A percentile compares a stretch with the other conserved stretches of the same genome.
phyloP scores from a whole-genome alignment of 2,329 filamentous ascomycete species.

The Colletotrichum destructivum region DNA sequence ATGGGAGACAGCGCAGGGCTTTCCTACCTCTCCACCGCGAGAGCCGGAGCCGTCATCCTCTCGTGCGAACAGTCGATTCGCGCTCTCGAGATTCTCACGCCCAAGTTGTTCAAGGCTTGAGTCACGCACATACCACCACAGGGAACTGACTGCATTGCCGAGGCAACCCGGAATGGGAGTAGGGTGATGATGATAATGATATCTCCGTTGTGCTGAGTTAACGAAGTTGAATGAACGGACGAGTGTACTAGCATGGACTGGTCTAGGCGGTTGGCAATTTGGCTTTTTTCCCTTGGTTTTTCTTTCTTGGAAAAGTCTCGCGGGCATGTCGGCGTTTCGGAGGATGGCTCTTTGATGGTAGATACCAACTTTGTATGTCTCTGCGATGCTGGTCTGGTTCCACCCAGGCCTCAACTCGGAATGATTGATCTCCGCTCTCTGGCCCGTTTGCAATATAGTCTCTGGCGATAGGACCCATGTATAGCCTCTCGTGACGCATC shows the following conservation, averaged over 20 bases:
- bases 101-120: conserved; percentile 59
- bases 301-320: conserved; percentile 19
- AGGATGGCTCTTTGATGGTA: conserved; percentile 38
- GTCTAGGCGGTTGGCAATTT: conserved; percentile 37
- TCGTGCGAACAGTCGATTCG: conserved; percentile 80
- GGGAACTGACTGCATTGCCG: neutral
- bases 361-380: conserved; percentile 42
- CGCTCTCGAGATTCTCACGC: conserved; percentile 79
- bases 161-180: neutral
- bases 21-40: conserved; percentile 90
- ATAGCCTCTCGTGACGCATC: neutral
- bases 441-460: neutral
- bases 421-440: conserved; percentile 13
- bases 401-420: conserved; percentile 11
- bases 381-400: conserved; percentile 12
- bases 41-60: conserved; percentile 91
- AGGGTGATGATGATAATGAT: neutral
- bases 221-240: conserved; percentile 35
- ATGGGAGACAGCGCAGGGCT: conserved; percentile 77
- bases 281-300: neutral
- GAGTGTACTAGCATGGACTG: conserved; percentile 37
- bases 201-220: neutral
- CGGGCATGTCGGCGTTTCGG: conserved; percentile 35
- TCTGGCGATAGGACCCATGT: neutral
- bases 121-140: neutral